phyloP scores from a whole-genome alignment of 73 alveolate genomes.

The Urostyla sp. region DNA sequence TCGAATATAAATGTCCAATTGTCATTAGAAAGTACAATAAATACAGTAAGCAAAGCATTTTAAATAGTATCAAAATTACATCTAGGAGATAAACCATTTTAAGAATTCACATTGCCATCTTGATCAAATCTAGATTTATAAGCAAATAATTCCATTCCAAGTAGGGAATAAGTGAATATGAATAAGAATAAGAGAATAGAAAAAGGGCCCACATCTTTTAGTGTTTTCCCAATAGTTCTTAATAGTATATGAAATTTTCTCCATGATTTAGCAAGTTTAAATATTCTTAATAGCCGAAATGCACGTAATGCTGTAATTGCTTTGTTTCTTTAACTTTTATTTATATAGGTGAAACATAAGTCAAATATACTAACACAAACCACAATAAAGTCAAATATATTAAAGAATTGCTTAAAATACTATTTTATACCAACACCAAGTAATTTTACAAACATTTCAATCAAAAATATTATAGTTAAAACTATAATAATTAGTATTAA shows the following conservation, averaged over 20 bases:
- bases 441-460: conserved; percentile 32
- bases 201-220: conserved; percentile 61
- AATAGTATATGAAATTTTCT: conserved; percentile 55
- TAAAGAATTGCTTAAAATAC: conserved; percentile 55
- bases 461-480: conserved; percentile 17
- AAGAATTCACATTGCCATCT: not conserved
- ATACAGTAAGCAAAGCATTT: conserved; percentile 53
- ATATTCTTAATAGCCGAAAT: conserved; percentile 64
- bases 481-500: no score
- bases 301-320: conserved; percentile 72
- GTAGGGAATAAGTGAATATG: conserved; percentile 62
- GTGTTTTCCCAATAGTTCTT: conserved; percentile 50
- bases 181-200: conserved; percentile 63
- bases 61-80: conserved; percentile 58
- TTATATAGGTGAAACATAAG: not conserved
- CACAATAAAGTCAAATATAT: conserved; percentile 53
- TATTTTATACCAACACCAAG: conserved; percentile 26
- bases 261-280: conserved; percentile 75
- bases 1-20: conserved; percentile 53
- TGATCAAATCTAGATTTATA: conserved; percentile 14
- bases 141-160: conserved; percentile 72
- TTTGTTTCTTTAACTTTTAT: conserved; percentile 47
- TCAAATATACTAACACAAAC: conserved; percentile 23
- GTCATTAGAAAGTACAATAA: conserved; percentile 54
- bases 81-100: conserved; percentile 36